phyloP scores from a whole-genome alignment of 805 yeast genomes.

The Hanseniaspora taiwanica region DNA sequence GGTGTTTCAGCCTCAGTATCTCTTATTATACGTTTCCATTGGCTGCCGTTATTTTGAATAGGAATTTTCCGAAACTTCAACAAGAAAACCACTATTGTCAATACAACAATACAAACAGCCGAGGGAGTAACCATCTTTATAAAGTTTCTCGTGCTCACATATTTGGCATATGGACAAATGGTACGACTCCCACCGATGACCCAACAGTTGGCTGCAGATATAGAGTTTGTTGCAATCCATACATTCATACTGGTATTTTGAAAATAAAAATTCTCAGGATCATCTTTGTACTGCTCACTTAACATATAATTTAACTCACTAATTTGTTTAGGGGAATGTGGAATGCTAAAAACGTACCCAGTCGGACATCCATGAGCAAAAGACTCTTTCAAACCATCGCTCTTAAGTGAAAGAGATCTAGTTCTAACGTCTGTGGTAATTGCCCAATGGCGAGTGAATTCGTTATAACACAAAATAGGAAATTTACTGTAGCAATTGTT shows the following conservation, averaged over 20 bases:
- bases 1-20: conserved; percentile 43
- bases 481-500: conserved; percentile 48
- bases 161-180: conserved; percentile 60
- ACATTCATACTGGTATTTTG: conserved; percentile 17
- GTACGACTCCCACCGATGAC: conserved; percentile 71
- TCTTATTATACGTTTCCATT: conserved; percentile 46
- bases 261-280: conserved; percentile 8
- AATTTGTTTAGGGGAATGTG: conserved; percentile 29
- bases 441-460: conserved; percentile 31
- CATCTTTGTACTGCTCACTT: neutral
- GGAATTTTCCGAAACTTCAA: conserved; percentile 54
- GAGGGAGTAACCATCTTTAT: conserved; percentile 55
- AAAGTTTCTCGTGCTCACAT: conserved; percentile 41
- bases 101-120: conserved; percentile 39
- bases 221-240: conserved; percentile 78
- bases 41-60: conserved; percentile 52
- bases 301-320: neutral
- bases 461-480: conserved; percentile 40
- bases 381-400: conserved; percentile 13
- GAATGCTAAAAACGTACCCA: conserved; percentile 30
- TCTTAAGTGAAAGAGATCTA: conserved; percentile 32
- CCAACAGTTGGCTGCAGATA: conserved; percentile 68
- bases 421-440: conserved; percentile 20
- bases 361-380: conserved; percentile 24
- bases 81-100: conserved; percentile 37